Conservation (phyloP, 2,329 filamentous ascomycete species). For the Calycina herbarum region DNA sequence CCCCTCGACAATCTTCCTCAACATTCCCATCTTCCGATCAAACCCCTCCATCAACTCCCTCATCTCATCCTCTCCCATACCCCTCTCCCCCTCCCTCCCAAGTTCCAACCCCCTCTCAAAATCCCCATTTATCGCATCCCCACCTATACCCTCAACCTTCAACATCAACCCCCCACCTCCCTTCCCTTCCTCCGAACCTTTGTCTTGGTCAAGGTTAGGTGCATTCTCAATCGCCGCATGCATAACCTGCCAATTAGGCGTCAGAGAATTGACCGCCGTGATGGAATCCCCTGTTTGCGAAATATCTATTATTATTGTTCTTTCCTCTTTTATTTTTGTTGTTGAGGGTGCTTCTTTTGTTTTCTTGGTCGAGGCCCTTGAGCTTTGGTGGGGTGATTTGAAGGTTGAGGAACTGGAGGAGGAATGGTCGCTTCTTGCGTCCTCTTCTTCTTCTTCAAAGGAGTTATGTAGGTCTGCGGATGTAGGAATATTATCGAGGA, state of each 20-base stretch:
- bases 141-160: conserved; percentile 54
- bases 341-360: not conserved
- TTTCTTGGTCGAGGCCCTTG: conserved; percentile 2
- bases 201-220: conserved; percentile 58
- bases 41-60: conserved; percentile 56
- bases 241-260: conserved; percentile 69
- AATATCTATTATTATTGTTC: conserved; percentile 59
- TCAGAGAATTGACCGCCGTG: conserved; percentile 69
- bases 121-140: conserved; percentile 5
- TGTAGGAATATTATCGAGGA: conserved; percentile 1
- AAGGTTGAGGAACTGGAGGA: not conserved
- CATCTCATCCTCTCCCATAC: conserved; percentile 47
- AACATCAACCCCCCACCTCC: conserved; percentile 52
- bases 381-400: not conserved
- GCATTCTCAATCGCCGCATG: conserved; percentile 54
- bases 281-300: conserved; percentile 54
- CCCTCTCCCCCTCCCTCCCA: conserved; percentile 17
- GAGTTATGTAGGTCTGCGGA: not conserved
- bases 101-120: not conserved
- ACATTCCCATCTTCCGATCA: conserved; percentile 54
- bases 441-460: not conserved
- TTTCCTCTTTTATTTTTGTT: conserved; percentile 28
- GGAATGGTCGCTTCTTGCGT: not conserved
- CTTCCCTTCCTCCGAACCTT: conserved; percentile 41
- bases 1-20: conserved; percentile 50